Evolutionary conservation across 139 green algal species (phyloP).

Genomic region (Micractinium conductrix): DNA sequence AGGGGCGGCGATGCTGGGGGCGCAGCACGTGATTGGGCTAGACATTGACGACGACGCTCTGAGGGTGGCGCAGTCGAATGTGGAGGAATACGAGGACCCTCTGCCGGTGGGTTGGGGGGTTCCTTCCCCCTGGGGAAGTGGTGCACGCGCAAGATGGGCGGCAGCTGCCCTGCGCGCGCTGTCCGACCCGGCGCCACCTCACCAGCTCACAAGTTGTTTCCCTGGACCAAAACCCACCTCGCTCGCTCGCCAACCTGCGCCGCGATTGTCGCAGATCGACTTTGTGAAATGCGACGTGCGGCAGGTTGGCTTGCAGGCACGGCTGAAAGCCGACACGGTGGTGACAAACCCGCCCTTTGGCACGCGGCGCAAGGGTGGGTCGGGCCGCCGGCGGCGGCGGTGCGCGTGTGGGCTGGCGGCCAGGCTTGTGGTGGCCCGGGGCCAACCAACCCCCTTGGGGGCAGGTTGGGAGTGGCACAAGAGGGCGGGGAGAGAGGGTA

Average conservation of each 20-base stretch:
- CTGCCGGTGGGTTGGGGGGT: slow-evolving; percentile 52
- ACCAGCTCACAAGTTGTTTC: neutral
- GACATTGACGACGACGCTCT: slow-evolving; percentile 91
- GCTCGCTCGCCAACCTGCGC: neutral
- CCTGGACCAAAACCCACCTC: neutral
- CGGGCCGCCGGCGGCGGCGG: neutral
- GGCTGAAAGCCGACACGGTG: slow-evolving; percentile 79
- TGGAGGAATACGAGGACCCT: slow-evolving; percentile 74
- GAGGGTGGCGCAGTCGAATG: slow-evolving; percentile 71
- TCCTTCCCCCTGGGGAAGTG: too few species aligned
- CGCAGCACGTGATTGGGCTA: slow-evolving; percentile 78
- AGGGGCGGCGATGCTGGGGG: slow-evolving; percentile 80
- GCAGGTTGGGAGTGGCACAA: too few species aligned
- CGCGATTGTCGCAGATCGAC: slow-evolving; percentile 58
- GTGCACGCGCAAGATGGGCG: too few species aligned
- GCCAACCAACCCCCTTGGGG: too few species aligned
- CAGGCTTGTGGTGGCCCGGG: neutral
- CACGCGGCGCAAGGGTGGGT: slow-evolving; percentile 74
- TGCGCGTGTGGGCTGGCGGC: neutral
- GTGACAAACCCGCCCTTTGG: slow-evolving; percentile 98
- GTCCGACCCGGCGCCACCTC: too few species aligned
- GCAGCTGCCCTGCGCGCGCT: neutral
- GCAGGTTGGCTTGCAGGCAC: slow-evolving; percentile 38
- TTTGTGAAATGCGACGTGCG: slow-evolving; percentile 66
- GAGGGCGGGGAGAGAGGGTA: neutral